Base-by-base conservation (phyloP, 495 filamentous ascomycete species). In the Penicillium waksmanii region DNA sequence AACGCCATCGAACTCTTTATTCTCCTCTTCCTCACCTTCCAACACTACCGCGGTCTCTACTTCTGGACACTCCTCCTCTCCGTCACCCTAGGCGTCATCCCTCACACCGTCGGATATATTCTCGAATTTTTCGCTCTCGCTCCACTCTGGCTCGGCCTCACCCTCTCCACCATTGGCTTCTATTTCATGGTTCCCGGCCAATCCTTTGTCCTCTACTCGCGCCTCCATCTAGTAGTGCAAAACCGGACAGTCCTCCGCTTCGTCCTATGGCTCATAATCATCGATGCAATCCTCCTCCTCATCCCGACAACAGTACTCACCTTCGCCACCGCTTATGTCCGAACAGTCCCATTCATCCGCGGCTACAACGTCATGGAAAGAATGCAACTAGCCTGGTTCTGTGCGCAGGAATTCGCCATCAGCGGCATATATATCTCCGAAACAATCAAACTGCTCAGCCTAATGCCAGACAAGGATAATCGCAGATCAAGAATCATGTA, bases 121-220 rank as follows among this genome's bases (percentile, higher is more conserved):
- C 63, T 88, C 25, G 82, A 83, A 55, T 84, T 83, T 53, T 85
- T 86, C 56, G 57, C 69, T 44, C 55, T 79, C 18, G 70, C 69
- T 2, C 75, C 74, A 2, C 36, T 68, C 36, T 73, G 76, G 72
- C 36, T 80, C 7, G 67, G 66, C 4, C 63, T 80, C 43, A 69
- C 72, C 0, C 51, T 84, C 0, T 68, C 77, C 42, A 77, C 77
- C 15, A 67, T 84, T 38, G 86, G 86, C 0, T 90, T 85, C 78
- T 82, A 78, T 49, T 63, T 71, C 38, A 87, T 88, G 85, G 84
- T 89, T 0, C 83, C 85, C 0, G 85, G 84, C 3, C 86, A 88
- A 68, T 85, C 85, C n/a, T 58, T 89, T 13, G 85, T 90, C 3
- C 77, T 90, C 10, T 90, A 84, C 63, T 89, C 86, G 3, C 83